phyloP scores from a whole-genome alignment of 2,329 filamentous ascomycete genomes.

The Rhexocercosporidium sp. region DNA sequence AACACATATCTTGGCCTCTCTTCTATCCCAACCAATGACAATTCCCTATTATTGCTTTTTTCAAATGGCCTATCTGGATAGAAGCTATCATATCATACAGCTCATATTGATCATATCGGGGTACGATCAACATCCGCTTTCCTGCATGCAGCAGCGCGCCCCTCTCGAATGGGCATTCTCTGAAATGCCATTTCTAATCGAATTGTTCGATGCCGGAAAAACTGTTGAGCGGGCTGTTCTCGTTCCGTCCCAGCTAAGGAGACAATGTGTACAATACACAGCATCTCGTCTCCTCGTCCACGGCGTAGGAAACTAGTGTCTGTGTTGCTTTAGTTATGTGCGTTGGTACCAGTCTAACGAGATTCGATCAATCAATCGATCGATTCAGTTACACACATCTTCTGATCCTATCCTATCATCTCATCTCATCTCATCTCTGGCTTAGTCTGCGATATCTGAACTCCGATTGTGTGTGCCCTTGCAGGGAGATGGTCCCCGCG shows the following conservation, averaged over 20 bases:
- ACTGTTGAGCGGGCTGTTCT: slow-evolving; percentile 7
- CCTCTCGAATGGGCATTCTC: not conserved
- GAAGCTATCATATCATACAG: not conserved
- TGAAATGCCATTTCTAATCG: not conserved
- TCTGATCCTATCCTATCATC: not conserved
- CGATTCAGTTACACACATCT: not conserved
- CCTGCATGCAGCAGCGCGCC: slow-evolving; percentile 1
- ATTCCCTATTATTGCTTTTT: not conserved
- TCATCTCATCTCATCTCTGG: not conserved
- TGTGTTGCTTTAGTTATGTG: not conserved
- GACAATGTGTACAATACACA: no score
- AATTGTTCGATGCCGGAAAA: not conserved
- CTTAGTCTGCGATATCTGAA: not conserved
- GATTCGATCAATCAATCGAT: not conserved
- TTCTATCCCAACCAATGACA: not conserved
- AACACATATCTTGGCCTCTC: not conserved
- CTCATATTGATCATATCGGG: not conserved
- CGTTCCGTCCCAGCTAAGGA: not conserved
- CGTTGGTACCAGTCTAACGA: not conserved
- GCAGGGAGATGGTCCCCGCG: slow-evolving; percentile 8
- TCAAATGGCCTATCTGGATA: not conserved
- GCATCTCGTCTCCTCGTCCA: slow-evolving; percentile 1
- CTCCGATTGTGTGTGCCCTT: slow-evolving; percentile 5
- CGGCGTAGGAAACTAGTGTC: not conserved
- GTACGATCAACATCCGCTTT: slow-evolving; percentile 6